A percentile compares a stretch with the other conserved stretches of the same genome.
These are phyloP conservation scores for Cercophora sp. DNA, from an alignment of 495 filamentous ascomycete genomes.

Conservation along the genomic window DNA sequence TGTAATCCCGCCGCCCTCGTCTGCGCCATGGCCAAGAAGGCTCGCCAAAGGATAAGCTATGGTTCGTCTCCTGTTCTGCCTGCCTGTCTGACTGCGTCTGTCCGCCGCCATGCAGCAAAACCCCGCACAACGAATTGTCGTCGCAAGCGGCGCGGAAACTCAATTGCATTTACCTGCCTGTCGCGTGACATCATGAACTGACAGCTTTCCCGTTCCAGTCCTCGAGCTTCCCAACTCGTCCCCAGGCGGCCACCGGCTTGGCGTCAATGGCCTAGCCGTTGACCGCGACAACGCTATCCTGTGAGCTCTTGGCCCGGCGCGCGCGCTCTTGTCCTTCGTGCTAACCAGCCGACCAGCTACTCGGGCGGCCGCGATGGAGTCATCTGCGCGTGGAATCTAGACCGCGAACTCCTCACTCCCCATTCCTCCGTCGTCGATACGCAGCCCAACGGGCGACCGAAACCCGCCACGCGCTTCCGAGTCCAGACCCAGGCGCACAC, in stretches of 20 bases:
- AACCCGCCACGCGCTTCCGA: constrained; percentile 64
- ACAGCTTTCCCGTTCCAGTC: constrained; percentile 64
- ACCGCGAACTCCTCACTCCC: constrained; percentile 43
- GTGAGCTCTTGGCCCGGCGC: constrained; percentile 50
- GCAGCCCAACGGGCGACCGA: constrained; percentile 28
- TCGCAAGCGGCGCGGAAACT: too few species aligned
- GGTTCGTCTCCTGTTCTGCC: constrained; percentile 43
- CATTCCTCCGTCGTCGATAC: constrained; percentile 32
- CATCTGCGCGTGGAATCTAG: constrained; percentile 91
- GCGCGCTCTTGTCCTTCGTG: constrained; percentile 14
- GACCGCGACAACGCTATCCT: constrained; percentile 81
- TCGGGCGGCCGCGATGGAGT: constrained; percentile 94
- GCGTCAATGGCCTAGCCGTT: constrained; percentile 88
- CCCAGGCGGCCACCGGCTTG: constrained; percentile 80
- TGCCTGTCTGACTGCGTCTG: constrained; percentile 2
- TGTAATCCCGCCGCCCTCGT: constrained; percentile 18
- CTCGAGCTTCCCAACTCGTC: constrained; percentile 89
- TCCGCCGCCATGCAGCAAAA: constrained; percentile 13
- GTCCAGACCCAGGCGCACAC: constrained; percentile 95
- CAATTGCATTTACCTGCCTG: too few species aligned
- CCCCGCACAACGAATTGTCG: too few species aligned
- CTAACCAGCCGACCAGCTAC: constrained; percentile 58
- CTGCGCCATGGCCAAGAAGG: constrained; percentile 56
- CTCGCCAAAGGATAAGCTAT: constrained; percentile 62
- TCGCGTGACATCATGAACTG: too few species aligned